Percentiles rank a stretch among this genome's conserved stretches.
Conservation (phyloP, 768 basidiomycete species). For the Collybia sordida region DNA sequence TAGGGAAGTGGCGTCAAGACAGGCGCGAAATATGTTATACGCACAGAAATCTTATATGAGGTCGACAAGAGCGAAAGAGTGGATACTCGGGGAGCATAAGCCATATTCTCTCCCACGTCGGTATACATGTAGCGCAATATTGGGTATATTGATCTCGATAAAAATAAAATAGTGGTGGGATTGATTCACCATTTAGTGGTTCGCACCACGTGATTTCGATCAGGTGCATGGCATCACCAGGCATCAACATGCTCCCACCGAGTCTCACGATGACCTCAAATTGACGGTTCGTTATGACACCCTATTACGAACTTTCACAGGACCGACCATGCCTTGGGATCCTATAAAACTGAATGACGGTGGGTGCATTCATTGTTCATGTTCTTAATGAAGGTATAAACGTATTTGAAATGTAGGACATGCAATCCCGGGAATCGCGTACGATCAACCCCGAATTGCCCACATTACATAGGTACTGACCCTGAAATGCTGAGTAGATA, state of each 20-base stretch:
- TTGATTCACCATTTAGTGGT: too few relatives aligned
- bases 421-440: conserved; percentile 50
- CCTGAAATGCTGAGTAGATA: conserved; percentile 28
- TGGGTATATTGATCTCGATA: too few relatives aligned
- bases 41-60: conserved; percentile 38
- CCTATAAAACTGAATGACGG: conserved; percentile 61
- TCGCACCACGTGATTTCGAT: too few relatives aligned
- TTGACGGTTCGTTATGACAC: too few relatives aligned
- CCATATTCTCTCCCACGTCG: too few relatives aligned
- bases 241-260: too few relatives aligned
- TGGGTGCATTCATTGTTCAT: conserved; percentile 16
- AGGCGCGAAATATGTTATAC: conserved; percentile 38
- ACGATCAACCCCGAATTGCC: conserved; percentile 1
- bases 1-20: conserved; percentile 34
- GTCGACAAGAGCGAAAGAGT: conserved; percentile 34
- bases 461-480: not conserved
- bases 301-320: not conserved
- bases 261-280: too few relatives aligned
- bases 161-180: too few relatives aligned
- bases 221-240: too few relatives aligned
- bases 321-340: conserved; percentile 57
- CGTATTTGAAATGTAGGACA: conserved; percentile 32
- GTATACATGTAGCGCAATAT: too few relatives aligned
- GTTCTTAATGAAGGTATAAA: not conserved
- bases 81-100: conserved; percentile 9